A percentile compares a stretch with the other conserved stretches of the same genome.
Evolutionary conservation across 23 red algal genomes (phyloP).

Genomic region (Rhodosorus marinus): DNA sequence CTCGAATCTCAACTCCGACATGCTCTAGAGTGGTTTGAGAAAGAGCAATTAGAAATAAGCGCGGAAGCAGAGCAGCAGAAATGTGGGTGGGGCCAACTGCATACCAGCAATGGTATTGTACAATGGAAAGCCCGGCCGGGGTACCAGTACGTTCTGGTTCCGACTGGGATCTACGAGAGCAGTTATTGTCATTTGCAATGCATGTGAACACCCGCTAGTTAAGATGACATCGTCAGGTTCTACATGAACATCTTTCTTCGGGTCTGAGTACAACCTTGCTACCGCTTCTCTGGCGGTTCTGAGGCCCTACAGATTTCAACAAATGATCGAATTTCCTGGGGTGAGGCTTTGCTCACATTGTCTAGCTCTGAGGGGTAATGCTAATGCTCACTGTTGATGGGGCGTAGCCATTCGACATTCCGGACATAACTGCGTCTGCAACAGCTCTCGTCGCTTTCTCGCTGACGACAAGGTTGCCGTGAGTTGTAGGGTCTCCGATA

Average conservation of each 20-base stretch:
- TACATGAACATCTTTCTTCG: background rate
- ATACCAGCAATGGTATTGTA: too few relatives aligned
- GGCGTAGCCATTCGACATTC: background rate
- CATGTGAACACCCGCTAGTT: conserved; percentile 1
- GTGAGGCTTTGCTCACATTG: too few relatives aligned
- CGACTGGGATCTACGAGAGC: conserved; percentile 3
- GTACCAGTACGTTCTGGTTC: background rate
- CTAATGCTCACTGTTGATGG: too few relatives aligned
- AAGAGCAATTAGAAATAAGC: too few relatives aligned
- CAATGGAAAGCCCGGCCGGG: conserved; percentile 4
- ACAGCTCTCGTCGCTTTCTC: background rate
- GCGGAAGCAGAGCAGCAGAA: too few relatives aligned
- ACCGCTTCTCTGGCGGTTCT: conserved; percentile 4
- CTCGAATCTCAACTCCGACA: background rate
- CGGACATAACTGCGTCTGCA: background rate
- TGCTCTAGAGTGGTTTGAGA: background rate
- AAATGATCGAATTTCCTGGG: too few relatives aligned
- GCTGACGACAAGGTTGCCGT: conserved; percentile 1
- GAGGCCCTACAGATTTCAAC: background rate
- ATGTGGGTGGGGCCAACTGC: too few relatives aligned
- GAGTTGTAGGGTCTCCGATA: conserved; percentile 3
- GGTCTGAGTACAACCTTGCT: background rate
- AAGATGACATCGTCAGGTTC: conserved; percentile 2
- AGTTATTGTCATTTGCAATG: conserved; percentile 3
- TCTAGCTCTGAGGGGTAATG: too few relatives aligned